A percentile compares a stretch with the other conserved stretches of the same genome.
Evolutionary conservation across 2,329 filamentous ascomycete species (phyloP).

Genomic region (Orbilia javanica): DNA sequence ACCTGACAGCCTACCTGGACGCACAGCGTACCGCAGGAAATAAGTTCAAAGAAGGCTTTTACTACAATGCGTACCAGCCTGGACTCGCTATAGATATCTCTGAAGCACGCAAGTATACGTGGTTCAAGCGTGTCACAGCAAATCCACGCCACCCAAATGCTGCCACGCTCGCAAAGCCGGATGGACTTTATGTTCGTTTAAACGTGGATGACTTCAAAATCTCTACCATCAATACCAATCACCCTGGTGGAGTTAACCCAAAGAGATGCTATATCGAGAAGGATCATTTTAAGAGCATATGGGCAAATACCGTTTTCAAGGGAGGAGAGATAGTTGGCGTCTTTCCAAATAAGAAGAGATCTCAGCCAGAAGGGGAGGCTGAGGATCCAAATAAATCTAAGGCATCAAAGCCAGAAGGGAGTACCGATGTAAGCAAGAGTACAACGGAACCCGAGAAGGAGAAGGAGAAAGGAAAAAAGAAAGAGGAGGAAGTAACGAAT

Average conservation of each 20-base stretch:
- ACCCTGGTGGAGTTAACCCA: background rate
- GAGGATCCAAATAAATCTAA: background rate
- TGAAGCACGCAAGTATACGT: background rate
- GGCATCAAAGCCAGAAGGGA: background rate
- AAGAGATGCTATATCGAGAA: constrained; percentile 19
- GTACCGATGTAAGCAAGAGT: background rate
- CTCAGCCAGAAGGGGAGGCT: background rate
- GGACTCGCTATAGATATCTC: background rate
- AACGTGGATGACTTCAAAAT: constrained; percentile 3
- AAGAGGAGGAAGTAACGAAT: background rate
- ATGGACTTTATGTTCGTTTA: constrained; percentile 15
- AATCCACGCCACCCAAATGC: background rate
- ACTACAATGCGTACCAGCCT: background rate
- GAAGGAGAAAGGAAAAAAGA: background rate
- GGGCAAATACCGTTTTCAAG: background rate
- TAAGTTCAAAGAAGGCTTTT: background rate
- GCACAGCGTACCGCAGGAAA: background rate
- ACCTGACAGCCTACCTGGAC: background rate
- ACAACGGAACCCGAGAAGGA: background rate
- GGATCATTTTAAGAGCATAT: constrained; percentile 12
- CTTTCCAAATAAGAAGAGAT: background rate
- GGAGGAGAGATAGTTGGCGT: background rate
- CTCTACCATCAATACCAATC: background rate
- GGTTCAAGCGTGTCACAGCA: background rate
- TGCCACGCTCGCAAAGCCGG: background rate